Percentiles rank a stretch among this genome's conserved stretches.
Evolutionary conservation across 1,284 basidiomycete species (phyloP).

Genomic region (Neolentinus lepideus): DNA sequence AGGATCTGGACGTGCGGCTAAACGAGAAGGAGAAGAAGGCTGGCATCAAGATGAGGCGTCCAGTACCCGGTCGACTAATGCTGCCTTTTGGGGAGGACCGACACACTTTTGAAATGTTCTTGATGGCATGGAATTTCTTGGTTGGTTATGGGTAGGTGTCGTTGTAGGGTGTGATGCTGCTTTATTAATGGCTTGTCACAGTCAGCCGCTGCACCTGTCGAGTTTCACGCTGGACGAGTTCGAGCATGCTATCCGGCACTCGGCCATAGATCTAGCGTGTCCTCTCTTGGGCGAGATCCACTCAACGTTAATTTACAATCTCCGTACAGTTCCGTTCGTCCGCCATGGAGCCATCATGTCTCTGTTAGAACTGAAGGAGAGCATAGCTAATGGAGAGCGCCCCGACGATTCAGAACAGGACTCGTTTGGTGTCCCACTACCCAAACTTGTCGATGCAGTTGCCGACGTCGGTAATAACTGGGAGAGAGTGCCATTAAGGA

Average conservation of each 20-base stretch:
- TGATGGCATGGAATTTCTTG: slow-evolving; percentile 91
- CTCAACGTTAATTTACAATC: slow-evolving; percentile 80
- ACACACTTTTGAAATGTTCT: slow-evolving; percentile 75
- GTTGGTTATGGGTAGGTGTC: slow-evolving; percentile 79
- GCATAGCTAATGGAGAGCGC: slow-evolving; percentile 20
- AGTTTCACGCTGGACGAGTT: slow-evolving; percentile 92
- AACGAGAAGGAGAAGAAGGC: slow-evolving; percentile 74
- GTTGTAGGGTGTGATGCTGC: neutral
- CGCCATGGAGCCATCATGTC: slow-evolving; percentile 68
- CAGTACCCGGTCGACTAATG: slow-evolving; percentile 50
- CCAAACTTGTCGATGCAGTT: slow-evolving; percentile 55
- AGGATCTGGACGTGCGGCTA: slow-evolving; percentile 76
- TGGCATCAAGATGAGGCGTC: slow-evolving; percentile 63
- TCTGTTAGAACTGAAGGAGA: slow-evolving; percentile 43
- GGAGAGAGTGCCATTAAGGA: slow-evolving; percentile 68
- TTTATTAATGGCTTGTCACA: slow-evolving; percentile 21
- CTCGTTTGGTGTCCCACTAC: slow-evolving; percentile 47
- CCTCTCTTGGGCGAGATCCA: slow-evolving; percentile 84
- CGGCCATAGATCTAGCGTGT: slow-evolving; percentile 63
- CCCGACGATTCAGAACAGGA: slow-evolving; percentile 28
- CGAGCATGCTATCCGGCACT: slow-evolving; percentile 82
- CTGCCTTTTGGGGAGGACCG: slow-evolving; percentile 73
- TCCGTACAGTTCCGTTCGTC: slow-evolving; percentile 71
- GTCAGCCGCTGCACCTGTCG: slow-evolving; percentile 85
- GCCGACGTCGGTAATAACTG: slow-evolving; percentile 74